Evolutionary conservation across 176 grass and related monocot species (phyloP).

Genomic region (Aechmea fasciata): DNA sequence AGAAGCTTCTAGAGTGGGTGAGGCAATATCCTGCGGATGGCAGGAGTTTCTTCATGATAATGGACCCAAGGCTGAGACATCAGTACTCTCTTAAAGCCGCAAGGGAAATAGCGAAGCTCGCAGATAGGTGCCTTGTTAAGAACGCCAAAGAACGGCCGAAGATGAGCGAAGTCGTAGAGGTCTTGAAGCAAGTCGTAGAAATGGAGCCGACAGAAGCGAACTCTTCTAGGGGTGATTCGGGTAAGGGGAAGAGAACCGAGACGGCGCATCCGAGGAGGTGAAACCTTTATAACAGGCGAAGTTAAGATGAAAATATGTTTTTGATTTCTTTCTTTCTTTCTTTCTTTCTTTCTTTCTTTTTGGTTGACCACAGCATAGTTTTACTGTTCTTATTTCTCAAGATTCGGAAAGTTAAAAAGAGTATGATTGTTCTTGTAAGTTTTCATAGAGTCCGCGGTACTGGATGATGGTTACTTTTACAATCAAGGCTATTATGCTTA

Average conservation of each 20-base stretch:
- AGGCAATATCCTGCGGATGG: slow-evolving; percentile 48
- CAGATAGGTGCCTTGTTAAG: slow-evolving; percentile 57
- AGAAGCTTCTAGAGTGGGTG: slow-evolving; percentile 92
- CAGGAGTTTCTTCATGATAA: slow-evolving; percentile 85
- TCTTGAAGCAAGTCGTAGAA: slow-evolving; percentile 35
- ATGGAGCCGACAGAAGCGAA: slow-evolving; percentile 20
- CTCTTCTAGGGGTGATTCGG: neutral
- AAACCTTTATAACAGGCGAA: neutral
- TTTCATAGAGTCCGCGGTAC: too few species aligned
- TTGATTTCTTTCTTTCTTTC: too few species aligned
- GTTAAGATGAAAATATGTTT: too few species aligned
- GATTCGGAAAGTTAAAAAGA: too few species aligned
- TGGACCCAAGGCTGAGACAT: slow-evolving; percentile 62
- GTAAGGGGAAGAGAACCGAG: neutral
- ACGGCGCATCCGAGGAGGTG: neutral
- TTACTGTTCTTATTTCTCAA: too few species aligned
- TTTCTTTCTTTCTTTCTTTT: too few species aligned
- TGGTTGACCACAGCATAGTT: too few species aligned
- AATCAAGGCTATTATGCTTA: too few species aligned
- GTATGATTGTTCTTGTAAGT: too few species aligned
- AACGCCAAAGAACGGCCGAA: slow-evolving; percentile 65
- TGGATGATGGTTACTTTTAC: too few species aligned
- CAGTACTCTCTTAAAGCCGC: slow-evolving; percentile 59
- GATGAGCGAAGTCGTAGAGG: slow-evolving; percentile 69
- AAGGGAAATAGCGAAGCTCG: slow-evolving; percentile 73